Evolutionary conservation across 805 yeast genomes (phyloP).

Genomic region (Myxozyma geophila): DNA sequence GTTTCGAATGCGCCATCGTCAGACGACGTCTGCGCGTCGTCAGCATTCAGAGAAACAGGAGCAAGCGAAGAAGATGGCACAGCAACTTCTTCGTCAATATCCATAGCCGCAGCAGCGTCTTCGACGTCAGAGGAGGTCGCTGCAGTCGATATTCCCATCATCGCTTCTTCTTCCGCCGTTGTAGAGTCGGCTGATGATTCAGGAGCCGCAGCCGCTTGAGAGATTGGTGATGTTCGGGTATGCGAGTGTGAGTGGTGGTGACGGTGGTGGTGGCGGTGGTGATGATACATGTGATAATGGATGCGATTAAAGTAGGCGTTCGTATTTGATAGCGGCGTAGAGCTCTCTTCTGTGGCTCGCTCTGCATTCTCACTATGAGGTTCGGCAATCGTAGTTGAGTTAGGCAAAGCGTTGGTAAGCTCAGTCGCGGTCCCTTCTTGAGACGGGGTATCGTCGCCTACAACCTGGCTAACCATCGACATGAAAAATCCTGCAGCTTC

Average conservation of each 20-base stretch:
- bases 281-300: constrained; percentile 23
- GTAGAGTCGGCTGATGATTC: constrained; percentile 6
- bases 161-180: constrained; percentile 2
- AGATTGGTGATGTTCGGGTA: constrained; percentile 1
- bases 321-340: constrained; percentile 3
- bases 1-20: constrained; percentile 2
- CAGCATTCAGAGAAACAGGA: constrained; percentile 2
- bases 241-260: constrained; percentile 27
- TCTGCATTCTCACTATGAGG: background rate
- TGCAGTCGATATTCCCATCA: constrained; percentile 1
- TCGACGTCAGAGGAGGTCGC: constrained; percentile 13
- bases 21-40: background rate
- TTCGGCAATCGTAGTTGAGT: constrained; percentile 5
- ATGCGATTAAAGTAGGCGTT: constrained; percentile 16
- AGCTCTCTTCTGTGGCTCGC: background rate
- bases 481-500: constrained; percentile 26
- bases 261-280: constrained; percentile 31
- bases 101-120: constrained; percentile 11
- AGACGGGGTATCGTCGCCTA: background rate
- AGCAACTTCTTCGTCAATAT: constrained; percentile 11
- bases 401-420: no score
- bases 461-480: constrained; percentile 21
- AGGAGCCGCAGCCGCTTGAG: background rate
- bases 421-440: background rate
- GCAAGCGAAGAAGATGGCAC: constrained; percentile 11